Evolutionary conservation across 495 filamentous ascomycete genomes (phyloP), one percentile per base, ranked within the genome.

Genomic region (Chlorociboria aeruginascens): DNA sequence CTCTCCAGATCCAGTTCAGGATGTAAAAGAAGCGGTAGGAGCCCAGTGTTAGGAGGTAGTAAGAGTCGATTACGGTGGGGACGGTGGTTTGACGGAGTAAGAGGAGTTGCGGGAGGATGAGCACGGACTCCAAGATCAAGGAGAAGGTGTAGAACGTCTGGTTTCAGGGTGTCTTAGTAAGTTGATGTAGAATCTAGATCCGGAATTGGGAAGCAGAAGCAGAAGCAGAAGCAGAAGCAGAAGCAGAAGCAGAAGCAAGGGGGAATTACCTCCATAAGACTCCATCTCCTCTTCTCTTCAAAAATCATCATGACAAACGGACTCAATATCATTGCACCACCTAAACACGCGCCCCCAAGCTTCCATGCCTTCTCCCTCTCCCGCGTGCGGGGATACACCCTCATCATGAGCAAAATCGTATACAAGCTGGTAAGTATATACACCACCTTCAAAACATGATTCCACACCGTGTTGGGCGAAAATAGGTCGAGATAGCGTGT

Each of bases 61-160:
- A 95, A 7, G 86, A 92, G 58, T 94, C 86, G 65, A 98, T 89
- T 33, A 95, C 92, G 9, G 93, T 97, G 2, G 92, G 93, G 3
- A 96, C 88, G 31, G 81, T 87, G 16, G 92, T 97, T 61, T 97
- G 88, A 39, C 92, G 84, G 20, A 97, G 79, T 20, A 97, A 78
- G 10, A 95, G 73, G 0, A 97, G 78, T 57, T 98, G 92, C 0
- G 93, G 93, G 12, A 97, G 75, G 9, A 97, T 79, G 62, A 82
- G 87, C 40, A 95, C 76, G 20, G 88, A 89, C 65, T 98, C 93
- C 45, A 97, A 79, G 45, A 92, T 81, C 32, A 89, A 78, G 9
- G 86, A 93, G 66, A 96, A 95, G 40, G 77, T 76, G 82, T 85
- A 93, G 51, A 78, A 69, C 54, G 78, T 69, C 83, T 93, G 61